Percentiles rank a stretch among this genome's conserved stretches.
Evolutionary conservation across 345 rosid genomes (phyloP).

Genomic region (Hibiscus mutabilis): DNA sequence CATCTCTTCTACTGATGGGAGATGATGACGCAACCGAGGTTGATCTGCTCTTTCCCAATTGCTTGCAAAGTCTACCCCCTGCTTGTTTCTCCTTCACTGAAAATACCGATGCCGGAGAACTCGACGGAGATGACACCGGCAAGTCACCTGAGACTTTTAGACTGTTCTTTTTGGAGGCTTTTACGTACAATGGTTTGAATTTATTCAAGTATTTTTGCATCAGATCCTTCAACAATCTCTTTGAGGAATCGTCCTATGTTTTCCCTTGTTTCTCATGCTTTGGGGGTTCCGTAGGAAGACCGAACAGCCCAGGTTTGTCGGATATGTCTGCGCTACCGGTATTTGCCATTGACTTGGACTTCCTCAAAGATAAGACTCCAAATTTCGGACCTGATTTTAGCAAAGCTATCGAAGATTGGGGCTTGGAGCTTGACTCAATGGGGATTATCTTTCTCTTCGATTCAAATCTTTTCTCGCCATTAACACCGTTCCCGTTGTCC

Average conservation of each 20-base stretch:
- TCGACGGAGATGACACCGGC: slow-evolving; percentile 26
- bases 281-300: slow-evolving; percentile 10
- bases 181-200: slow-evolving; percentile 68
- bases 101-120: slow-evolving; percentile 31
- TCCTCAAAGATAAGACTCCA: slow-evolving; percentile 46
- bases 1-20: slow-evolving; percentile 60
- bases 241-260: slow-evolving; percentile 26
- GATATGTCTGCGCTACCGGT: slow-evolving; percentile 6
- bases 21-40: slow-evolving; percentile 49
- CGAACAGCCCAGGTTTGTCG: slow-evolving; percentile 17
- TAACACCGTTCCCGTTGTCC: too few relatives aligned
- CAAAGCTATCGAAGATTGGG: slow-evolving; percentile 55
- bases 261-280: slow-evolving; percentile 19
- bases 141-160: slow-evolving; percentile 22
- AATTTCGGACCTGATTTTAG: slow-evolving; percentile 59
- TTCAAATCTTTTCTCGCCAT: too few relatives aligned
- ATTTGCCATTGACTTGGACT: slow-evolving; percentile 37
- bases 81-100: slow-evolving; percentile 38
- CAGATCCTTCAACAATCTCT: slow-evolving; percentile 42
- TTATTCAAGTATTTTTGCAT: slow-evolving; percentile 53
- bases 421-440: slow-evolving; percentile 41
- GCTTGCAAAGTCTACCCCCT: slow-evolving; percentile 40
- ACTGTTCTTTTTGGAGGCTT: slow-evolving; percentile 32
- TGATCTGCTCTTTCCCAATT: slow-evolving; percentile 71
- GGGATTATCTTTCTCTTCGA: slow-evolving; percentile 71